Percentiles rank a stretch among this genome's conserved stretches.
Conservation (phyloP, 2,329 filamentous ascomycete genomes). For the Paraconiothyrium sp. region DNA sequence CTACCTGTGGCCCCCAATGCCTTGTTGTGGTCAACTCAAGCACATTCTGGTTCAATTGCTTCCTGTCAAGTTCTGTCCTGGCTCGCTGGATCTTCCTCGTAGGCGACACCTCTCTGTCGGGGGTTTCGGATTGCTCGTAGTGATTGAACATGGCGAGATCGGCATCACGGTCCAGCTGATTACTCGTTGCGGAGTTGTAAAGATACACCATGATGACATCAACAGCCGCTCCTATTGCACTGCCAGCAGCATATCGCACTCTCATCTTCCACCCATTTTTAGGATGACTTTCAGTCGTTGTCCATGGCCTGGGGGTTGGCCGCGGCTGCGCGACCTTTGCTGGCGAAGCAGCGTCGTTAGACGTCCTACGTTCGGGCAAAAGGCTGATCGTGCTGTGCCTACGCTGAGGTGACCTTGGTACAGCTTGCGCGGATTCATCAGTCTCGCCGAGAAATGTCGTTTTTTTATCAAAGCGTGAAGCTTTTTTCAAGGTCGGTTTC, state of each 20-base stretch:
- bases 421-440: neutral
- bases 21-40: neutral
- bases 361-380: neutral
- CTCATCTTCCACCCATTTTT: constrained; percentile 16
- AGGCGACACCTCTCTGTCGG: constrained; percentile 3
- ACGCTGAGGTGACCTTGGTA: neutral
- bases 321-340: neutral
- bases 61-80: constrained; percentile 13
- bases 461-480: neutral
- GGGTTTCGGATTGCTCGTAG: neutral
- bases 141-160: constrained; percentile 15
- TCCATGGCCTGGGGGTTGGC: constrained; percentile 12
- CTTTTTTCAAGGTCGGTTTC: neutral
- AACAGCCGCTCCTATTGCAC: neutral
- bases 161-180: constrained; percentile 13
- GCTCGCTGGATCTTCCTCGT: constrained; percentile 12
- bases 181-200: constrained; percentile 9
- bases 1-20: neutral
- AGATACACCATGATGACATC: constrained; percentile 14
- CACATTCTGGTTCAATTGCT: neutral
- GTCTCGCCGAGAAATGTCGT: constrained; percentile 3
- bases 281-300: constrained; percentile 2
- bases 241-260: constrained; percentile 1
- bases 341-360: neutral
- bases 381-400: constrained; percentile 10